These are phyloP conservation scores for Aspergillus sp. DNA, from an alignment of 2,329 filamentous ascomycete species.

Conservation along the genomic window DNA sequence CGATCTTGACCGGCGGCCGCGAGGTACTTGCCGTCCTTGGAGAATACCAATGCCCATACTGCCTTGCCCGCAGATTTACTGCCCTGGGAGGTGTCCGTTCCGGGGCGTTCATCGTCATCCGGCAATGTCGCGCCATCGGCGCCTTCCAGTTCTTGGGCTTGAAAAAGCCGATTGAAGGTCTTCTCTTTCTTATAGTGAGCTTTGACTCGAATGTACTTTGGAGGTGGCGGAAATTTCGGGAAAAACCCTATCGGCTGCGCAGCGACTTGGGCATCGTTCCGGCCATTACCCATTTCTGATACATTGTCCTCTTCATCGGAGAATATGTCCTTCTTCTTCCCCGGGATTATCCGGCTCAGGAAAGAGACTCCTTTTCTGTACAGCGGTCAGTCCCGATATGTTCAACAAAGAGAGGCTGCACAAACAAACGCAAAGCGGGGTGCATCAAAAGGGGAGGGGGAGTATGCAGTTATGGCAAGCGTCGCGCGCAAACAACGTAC, in stretches of 20 bases:
- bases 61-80: conserved; percentile 59
- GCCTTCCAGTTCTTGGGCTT: conserved; percentile 86
- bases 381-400: not conserved
- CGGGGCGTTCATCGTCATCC: conserved; percentile 35
- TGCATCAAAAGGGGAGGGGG: not conserved
- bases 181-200: conserved; percentile 77
- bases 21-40: conserved; percentile 85
- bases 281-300: conserved; percentile 71
- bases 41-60: conserved; percentile 92
- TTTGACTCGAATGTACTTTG: conserved; percentile 86
- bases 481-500: conserved; percentile 50
- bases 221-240: conserved; percentile 84
- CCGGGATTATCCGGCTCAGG: conserved; percentile 79
- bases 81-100: conserved; percentile 26
- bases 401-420: conserved; percentile 3
- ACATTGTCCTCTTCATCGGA: conserved; percentile 61
- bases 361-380: conserved; percentile 85
- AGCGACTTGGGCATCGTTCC: conserved; percentile 79
- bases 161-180: conserved; percentile 85
- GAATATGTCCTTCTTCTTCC: conserved; percentile 69
- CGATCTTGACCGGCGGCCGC: conserved; percentile 91
- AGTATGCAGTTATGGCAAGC: not conserved
- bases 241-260: conserved; percentile 80
- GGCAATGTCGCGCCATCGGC: conserved; percentile 47
- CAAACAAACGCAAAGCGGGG: conserved; percentile 11